Evolutionary conservation across 2,329 filamentous ascomycete species (phyloP).

Genomic region (Colletotrichum eremochloae): DNA sequence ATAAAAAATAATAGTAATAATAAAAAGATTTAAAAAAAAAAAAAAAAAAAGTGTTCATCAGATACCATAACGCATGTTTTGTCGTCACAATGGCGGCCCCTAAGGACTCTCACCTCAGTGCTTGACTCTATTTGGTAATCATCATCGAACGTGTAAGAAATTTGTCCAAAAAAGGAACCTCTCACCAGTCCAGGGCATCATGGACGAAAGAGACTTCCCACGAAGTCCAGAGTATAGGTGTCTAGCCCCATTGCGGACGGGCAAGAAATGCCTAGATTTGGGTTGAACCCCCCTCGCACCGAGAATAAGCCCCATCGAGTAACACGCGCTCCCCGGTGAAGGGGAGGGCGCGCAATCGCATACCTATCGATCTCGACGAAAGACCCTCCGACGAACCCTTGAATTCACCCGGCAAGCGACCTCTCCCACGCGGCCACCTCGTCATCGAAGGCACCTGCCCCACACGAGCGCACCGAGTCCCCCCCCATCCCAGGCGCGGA

Average conservation of each 20-base stretch:
- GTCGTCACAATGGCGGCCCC: constrained; percentile 45
- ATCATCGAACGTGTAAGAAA: constrained; percentile 70
- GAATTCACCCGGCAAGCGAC: constrained; percentile 47
- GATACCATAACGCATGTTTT: constrained; percentile 63
- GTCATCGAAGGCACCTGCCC: constrained; percentile 46
- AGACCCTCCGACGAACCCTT: constrained; percentile 66
- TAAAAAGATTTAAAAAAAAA: constrained; percentile 36
- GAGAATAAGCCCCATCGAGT: constrained; percentile 99
- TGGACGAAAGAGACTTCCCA: constrained; percentile 55
- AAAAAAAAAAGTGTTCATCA: constrained; percentile 54
- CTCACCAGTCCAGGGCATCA: constrained; percentile 43
- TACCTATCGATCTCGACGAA: constrained; percentile 98
- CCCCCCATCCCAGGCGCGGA: constrained; percentile 67
- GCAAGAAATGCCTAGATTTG: constrained; percentile 47
- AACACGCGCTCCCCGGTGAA: constrained; percentile 68
- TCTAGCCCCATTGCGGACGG: constrained; percentile 35
- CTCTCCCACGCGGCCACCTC: constrained; percentile 46
- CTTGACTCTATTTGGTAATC: constrained; percentile 98
- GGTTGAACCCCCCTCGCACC: constrained; percentile 84
- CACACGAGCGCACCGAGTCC: constrained; percentile 39
- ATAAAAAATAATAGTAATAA: background rate
- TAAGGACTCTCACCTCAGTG: constrained; percentile 75
- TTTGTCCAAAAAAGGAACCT: constrained; percentile 37
- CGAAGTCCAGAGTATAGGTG: constrained; percentile 56
- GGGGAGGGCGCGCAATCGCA: constrained; percentile 85